These are phyloP conservation scores for Mortierella sp. DNA, from an alignment of 371 early-diverging fungal species.

Conservation along the genomic window DNA sequence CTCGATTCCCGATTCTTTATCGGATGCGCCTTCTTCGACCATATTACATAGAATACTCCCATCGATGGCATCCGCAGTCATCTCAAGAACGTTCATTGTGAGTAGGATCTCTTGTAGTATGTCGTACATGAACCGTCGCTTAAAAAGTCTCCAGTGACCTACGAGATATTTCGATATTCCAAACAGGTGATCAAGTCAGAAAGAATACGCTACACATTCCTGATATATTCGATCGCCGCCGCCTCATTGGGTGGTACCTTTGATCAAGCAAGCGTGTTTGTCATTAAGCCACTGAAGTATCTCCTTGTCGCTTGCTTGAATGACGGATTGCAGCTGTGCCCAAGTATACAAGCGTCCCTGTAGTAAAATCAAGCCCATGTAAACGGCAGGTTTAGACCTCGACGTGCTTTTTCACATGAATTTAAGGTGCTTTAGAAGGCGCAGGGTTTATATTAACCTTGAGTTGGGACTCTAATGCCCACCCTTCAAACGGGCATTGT, in stretches of 20 bases:
- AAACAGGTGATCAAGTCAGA: not conserved
- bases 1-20: slow-evolving; percentile 39
- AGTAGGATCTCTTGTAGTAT: slow-evolving; percentile 47
- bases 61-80: slow-evolving; percentile 26
- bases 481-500: slow-evolving; percentile 35
- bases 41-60: slow-evolving; percentile 15
- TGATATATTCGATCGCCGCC: not conserved
- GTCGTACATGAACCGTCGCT: slow-evolving; percentile 44
- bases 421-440: not conserved
- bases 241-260: slow-evolving; percentile 18
- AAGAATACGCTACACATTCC: not conserved
- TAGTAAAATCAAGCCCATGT: not conserved
- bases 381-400: not conserved
- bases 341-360: slow-evolving; percentile 46
- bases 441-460: slow-evolving; percentile 20
- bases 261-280: slow-evolving; percentile 37
- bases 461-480: slow-evolving; percentile 28
- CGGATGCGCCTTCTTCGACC: slow-evolving; percentile 18
- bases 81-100: slow-evolving; percentile 33
- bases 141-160: slow-evolving; percentile 53
- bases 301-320: slow-evolving; percentile 55
- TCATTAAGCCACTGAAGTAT: slow-evolving; percentile 51
- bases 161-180: not conserved
- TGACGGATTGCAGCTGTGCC: slow-evolving; percentile 38
- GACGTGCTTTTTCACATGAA: not conserved